These are phyloP conservation scores for Phylloporus rhodoxanthus DNA, from an alignment of 768 basidiomycete genomes.

Conservation along the genomic window DNA sequence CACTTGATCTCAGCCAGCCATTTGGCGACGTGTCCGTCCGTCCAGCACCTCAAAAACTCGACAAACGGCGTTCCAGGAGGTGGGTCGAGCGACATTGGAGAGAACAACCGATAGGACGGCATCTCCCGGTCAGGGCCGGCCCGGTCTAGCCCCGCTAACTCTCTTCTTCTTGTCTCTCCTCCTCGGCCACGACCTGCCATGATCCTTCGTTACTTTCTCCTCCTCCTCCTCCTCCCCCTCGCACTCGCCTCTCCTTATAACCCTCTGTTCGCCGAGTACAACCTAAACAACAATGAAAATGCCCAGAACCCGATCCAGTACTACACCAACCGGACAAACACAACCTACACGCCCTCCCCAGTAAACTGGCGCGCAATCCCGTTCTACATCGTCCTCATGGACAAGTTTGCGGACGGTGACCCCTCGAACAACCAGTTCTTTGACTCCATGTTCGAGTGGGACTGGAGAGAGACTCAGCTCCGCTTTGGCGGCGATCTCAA, in stretches of 20 bases:
- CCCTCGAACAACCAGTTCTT: slow-evolving; percentile 91
- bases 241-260: slow-evolving; percentile 61
- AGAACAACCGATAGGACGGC: not conserved
- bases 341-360: slow-evolving; percentile 73
- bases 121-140: slow-evolving; percentile 31
- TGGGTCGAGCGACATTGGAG: slow-evolving; percentile 42
- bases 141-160: slow-evolving; percentile 14
- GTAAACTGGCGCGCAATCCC: slow-evolving; percentile 81
- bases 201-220: slow-evolving; percentile 5
- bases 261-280: slow-evolving; percentile 62
- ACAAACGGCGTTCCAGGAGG: slow-evolving; percentile 53
- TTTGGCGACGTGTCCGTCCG: slow-evolving; percentile 59
- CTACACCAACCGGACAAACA: slow-evolving; percentile 50
- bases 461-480: slow-evolving; percentile 84
- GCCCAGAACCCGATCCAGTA: slow-evolving; percentile 66
- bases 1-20: slow-evolving; percentile 83
- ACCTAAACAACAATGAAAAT: slow-evolving; percentile 72
- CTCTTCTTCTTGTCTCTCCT: not conserved
- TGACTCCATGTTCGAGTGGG: slow-evolving; percentile 69
- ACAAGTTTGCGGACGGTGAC: slow-evolving; percentile 93
- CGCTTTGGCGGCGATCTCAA: slow-evolving; percentile 86
- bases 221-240: slow-evolving; percentile 28
- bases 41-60: slow-evolving; percentile 67
- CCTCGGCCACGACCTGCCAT: not conserved
- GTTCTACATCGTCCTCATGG: slow-evolving; percentile 75